Evolutionary conservation across 1,139 yeast genomes (phyloP).

Genomic region (Meyerozyma guilliermondii): DNA sequence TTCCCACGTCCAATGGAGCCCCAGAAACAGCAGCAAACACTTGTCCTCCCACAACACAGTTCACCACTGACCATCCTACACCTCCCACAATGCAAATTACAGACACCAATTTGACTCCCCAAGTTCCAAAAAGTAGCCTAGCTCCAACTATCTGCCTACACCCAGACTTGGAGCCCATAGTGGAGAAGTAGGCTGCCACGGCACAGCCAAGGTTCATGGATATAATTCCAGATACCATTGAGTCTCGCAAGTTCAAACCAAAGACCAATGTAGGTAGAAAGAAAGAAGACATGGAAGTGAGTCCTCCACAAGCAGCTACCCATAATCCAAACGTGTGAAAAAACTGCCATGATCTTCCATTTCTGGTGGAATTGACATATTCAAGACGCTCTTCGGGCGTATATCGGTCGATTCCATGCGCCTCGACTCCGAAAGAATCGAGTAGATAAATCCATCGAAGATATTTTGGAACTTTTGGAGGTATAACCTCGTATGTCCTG

Average conservation of each 20-base stretch:
- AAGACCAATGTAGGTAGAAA: conserved; percentile 28
- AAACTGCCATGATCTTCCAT: conserved; percentile 12
- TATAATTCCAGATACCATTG: conserved; percentile 28
- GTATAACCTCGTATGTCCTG: not conserved
- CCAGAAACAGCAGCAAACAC: conserved; percentile 24
- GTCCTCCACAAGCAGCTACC: conserved; percentile 38
- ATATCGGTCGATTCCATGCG: conserved; percentile 28
- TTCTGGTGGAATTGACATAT: not conserved
- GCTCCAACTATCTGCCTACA: conserved; percentile 40
- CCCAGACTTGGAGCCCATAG: conserved; percentile 38
- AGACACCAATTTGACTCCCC: conserved; percentile 34
- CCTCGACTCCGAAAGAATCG: conserved; percentile 25
- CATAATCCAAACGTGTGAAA: conserved; percentile 24
- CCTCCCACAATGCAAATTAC: conserved; percentile 32
- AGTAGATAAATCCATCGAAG: conserved; percentile 15
- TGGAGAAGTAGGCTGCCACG: conserved; percentile 36
- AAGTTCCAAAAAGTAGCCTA: conserved; percentile 33
- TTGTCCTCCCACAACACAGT: conserved; percentile 36
- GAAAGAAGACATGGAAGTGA: conserved; percentile 37
- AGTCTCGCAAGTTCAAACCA: conserved; percentile 23
- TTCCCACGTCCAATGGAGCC: conserved; percentile 25
- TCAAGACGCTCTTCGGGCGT: conserved; percentile 18
- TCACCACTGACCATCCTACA: conserved; percentile 39
- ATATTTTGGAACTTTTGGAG: conserved; percentile 2
- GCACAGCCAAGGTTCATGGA: conserved; percentile 31